Evolutionary conservation across 495 filamentous ascomycete species (phyloP).

Genomic region (Penicillium mononematosum): DNA sequence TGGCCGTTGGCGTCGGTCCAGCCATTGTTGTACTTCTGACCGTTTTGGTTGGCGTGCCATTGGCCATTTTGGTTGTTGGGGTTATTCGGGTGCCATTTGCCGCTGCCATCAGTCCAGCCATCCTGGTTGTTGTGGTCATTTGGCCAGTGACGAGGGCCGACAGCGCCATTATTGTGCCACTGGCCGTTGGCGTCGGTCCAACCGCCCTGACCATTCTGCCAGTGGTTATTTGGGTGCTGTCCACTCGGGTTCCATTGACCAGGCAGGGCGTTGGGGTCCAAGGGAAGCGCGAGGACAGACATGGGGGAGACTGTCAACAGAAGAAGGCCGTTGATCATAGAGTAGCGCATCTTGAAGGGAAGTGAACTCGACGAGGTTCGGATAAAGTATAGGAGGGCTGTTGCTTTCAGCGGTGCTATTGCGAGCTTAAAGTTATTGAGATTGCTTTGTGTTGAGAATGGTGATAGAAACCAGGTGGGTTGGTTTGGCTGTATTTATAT

Average conservation of each 20-base stretch:
- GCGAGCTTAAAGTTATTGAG: constrained; percentile 9
- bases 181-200: not conserved
- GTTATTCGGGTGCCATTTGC: constrained; percentile 16
- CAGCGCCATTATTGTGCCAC: not conserved
- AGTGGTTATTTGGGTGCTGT: constrained; percentile 28
- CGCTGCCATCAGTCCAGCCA: constrained; percentile 19
- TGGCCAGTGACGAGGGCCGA: too few relatives aligned
- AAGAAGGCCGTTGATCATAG: constrained; percentile 27
- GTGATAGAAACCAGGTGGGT: constrained; percentile 10
- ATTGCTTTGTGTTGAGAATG: constrained; percentile 19
- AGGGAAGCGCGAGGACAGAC: constrained; percentile 25
- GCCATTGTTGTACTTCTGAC: not conserved
- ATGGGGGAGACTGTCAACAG: constrained; percentile 28
- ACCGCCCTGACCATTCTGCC: constrained; percentile 7
- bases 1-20: constrained; percentile 26
- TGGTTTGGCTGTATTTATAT: constrained; percentile 25
- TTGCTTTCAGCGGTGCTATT: not conserved
- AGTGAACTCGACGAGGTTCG: not conserved
- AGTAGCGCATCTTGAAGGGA: constrained; percentile 25
- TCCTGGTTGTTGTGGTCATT: not conserved
- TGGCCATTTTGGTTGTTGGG: constrained; percentile 11
- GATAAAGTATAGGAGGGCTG: not conserved
- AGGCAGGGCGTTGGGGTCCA: constrained; percentile 25
- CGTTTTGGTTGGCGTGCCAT: constrained; percentile 13
- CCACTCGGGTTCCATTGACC: constrained; percentile 27